Conservation (phyloP, 345 rosid genomes). For the Eucalyptus erythrocorys region DNA sequence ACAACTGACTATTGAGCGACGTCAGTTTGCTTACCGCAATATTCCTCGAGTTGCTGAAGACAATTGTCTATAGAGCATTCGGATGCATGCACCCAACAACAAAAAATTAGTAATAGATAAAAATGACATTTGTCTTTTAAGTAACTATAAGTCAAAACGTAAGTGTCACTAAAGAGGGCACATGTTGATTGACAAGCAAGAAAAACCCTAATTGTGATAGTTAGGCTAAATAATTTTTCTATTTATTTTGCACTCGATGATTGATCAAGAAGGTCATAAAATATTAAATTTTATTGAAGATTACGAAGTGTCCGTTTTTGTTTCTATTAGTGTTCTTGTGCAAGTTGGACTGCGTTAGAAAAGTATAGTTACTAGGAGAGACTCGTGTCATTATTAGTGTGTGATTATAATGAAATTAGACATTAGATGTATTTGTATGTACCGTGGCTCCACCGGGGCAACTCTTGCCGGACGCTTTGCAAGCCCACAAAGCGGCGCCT, state of each 20-base stretch:
- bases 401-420: neutral
- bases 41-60: conserved; percentile 38
- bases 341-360: neutral
- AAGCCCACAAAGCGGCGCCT: conserved; percentile 21
- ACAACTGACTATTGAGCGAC: conserved; percentile 57
- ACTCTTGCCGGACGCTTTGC: conserved; percentile 33
- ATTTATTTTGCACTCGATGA: neutral
- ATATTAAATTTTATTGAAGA: neutral
- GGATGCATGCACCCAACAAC: neutral
- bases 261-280: neutral
- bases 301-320: neutral
- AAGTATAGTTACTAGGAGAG: neutral
- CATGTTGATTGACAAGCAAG: neutral
- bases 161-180: neutral
- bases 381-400: neutral
- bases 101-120: neutral
- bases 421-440: neutral
- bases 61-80: conserved; percentile 13
- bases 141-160: neutral
- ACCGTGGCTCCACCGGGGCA: conserved; percentile 77
- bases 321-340: neutral
- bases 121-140: neutral
- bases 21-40: conserved; percentile 31
- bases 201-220: neutral
- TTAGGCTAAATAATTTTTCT: neutral